phyloP scores from a whole-genome alignment of 768 basidiomycete species.

The Mycena filopes region DNA sequence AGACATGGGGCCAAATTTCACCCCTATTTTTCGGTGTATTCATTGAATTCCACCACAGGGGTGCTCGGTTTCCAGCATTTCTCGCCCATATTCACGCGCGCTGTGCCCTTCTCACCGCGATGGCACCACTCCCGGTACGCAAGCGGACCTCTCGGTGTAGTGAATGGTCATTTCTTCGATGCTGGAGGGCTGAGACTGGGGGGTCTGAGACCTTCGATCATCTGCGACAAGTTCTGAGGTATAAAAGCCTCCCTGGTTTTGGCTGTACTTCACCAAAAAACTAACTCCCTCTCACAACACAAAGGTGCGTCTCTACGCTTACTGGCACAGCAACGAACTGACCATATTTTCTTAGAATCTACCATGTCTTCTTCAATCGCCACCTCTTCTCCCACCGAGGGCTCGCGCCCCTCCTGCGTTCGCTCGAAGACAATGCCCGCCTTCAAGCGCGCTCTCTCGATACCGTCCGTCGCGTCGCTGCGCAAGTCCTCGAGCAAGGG shows the following conservation, averaged over 20 bases:
- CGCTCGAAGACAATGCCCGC: constrained; percentile 22
- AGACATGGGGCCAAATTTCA: constrained; percentile 5
- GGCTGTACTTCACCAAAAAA: neutral
- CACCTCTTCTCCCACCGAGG: neutral
- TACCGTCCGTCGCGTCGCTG: neutral
- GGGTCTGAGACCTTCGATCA: constrained; percentile 18
- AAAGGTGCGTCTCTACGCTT: neutral
- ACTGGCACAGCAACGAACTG: neutral
- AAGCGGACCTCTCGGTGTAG: neutral
- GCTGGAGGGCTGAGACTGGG: neutral
- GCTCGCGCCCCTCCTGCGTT: constrained; percentile 4
- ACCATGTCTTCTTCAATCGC: neutral
- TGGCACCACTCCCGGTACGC: neutral
- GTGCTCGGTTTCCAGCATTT: neutral
- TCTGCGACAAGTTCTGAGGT: constrained; percentile 13
- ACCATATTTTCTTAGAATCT: neutral
- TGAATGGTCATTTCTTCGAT: neutral
- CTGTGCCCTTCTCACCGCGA: neutral
- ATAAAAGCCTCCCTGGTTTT: constrained; percentile 14
- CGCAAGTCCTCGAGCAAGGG: constrained; percentile 11
- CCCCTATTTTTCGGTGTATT: constrained; percentile 9
- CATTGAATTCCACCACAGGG: neutral
- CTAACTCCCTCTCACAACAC: neutral
- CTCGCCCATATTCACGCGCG: constrained; percentile 2
- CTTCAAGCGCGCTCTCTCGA: constrained; percentile 1